Base-by-base conservation (phyloP, 495 filamentous ascomycete species). In the Pyrenula aspistea region DNA sequence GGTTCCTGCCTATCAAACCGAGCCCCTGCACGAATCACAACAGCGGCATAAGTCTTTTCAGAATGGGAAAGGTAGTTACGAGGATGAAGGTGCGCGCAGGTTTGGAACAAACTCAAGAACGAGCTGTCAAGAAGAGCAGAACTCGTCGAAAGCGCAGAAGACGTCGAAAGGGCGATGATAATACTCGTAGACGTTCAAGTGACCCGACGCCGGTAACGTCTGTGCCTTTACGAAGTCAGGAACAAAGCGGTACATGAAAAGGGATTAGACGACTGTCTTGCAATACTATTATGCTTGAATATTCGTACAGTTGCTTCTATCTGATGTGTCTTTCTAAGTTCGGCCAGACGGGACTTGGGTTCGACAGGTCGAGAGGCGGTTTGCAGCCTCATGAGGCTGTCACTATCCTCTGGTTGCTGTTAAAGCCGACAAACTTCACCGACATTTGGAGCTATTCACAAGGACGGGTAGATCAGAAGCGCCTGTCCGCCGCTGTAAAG, bases 1-100 rank as follows among this genome's bases (percentile, higher is more conserved):
- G 86, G 86, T 65, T 92, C 25, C 69, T 94, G 12, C 87, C 88
- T 3, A 62, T 91, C 51, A 81, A 75, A 55, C 70, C 72, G 24
- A 85, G 83, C 19, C 88, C 88, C 0, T 89, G 83, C 57, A 65
- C 70, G 2, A 70, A 76, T 25, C 80, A 80, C 54, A 70, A 64
- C 58, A 68, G 70, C 51, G 60, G 58, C 19, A 73, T 76, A 55
- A 75, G 74, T 57, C 65, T 70, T 24, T 82, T 73, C 62, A 68
- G 67, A 10, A 53, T 78, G 22, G 80, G 79, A 2, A 74, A 77
- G 0, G 76, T 80, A 10, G 75, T 83, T 11, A 65, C 74, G 20
- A 70, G 77, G 22, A 62, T 81, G 57, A 74, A 67, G 56, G 62
- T 63, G 22, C 73, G 80, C 54, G 77, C 75, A 1, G 77, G 76